Evolutionary conservation across 352 stramenopile species (phyloP), one percentile per base, ranked within the genome.

Genomic region (Phytophthora agathidicida): DNA sequence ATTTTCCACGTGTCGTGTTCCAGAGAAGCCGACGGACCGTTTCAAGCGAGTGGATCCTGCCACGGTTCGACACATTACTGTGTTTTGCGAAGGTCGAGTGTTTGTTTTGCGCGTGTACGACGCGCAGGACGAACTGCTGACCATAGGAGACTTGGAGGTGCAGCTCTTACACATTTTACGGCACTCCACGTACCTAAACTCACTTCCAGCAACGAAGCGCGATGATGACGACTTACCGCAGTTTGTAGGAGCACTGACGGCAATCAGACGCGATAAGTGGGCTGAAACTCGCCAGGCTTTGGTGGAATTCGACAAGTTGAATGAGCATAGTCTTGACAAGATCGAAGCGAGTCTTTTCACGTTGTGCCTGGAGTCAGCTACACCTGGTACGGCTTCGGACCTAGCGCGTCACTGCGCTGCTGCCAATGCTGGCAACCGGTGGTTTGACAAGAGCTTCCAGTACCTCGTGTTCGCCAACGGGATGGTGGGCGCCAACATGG

Each of bases 361-460:
- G 7, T 53, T 98, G 5, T 97, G 89, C 71, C 66, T 98, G 7
- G 88, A 98, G 41, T 79, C 83, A 13, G 60, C 53, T 17, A 75
- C 65, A 23, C 83, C 74, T 1, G 46, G 42, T 1, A 81, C 70
- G 5, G 71, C 76, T 2, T 85, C 77, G 6, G 74, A 75, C 26
- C 58, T 88, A 5, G 68, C 75, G 30, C 71, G 80, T 63, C 76
- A 54, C 63, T 96, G 75, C 51, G 84, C 66, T 37, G 87, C 64
- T 14, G 41, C 58, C 8, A 89, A 69, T 38, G 74, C 60, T 24
- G 71, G 73, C 37, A 98, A 98, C 68, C 89, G 94, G 38, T 98
- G 90, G 88, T 98, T 97, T 54, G 96, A 98, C 75, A 99, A 99
- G 73, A 97, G 90, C 16, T 91, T 98, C 67, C 92, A 98, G 76